Evolutionary conservation across 2,329 filamentous ascomycete genomes (phyloP).

Genomic region (Ceratocystiopsis brevicomis): DNA sequence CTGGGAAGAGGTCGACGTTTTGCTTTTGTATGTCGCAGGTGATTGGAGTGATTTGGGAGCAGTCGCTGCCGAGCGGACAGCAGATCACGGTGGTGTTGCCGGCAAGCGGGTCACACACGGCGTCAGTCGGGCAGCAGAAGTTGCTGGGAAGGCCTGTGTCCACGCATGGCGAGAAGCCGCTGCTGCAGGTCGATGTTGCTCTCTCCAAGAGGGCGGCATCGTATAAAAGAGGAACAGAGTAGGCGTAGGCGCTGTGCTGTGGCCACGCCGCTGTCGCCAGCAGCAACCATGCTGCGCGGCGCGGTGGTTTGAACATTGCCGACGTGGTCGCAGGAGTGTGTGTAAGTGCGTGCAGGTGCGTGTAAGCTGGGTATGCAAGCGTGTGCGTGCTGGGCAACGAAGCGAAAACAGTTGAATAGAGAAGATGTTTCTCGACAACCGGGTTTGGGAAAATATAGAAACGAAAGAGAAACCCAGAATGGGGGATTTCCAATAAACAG

Average conservation of each 20-base stretch:
- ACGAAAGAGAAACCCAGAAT: background rate
- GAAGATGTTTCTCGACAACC: background rate
- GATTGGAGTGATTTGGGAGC: slow-evolving; percentile 42
- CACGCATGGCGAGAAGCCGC: slow-evolving; percentile 33
- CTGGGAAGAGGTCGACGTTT: slow-evolving; percentile 35
- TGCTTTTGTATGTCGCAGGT: slow-evolving; percentile 46
- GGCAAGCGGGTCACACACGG: slow-evolving; percentile 41
- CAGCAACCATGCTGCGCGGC: slow-evolving; percentile 18
- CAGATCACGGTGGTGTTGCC: slow-evolving; percentile 50
- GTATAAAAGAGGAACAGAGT: slow-evolving; percentile 14
- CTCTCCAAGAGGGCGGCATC: background rate
- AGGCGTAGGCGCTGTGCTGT: slow-evolving; percentile 14
- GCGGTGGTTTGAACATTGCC: slow-evolving; percentile 4
- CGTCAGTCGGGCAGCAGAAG: slow-evolving; percentile 44
- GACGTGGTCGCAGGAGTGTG: background rate
- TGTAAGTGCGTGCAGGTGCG: background rate
- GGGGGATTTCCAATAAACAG: background rate
- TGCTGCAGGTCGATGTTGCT: background rate
- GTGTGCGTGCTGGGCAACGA: background rate
- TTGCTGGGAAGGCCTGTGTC: slow-evolving; percentile 32
- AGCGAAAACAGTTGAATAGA: background rate
- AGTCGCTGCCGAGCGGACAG: slow-evolving; percentile 41
- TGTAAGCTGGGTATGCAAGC: no score
- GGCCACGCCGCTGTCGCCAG: slow-evolving; percentile 15
- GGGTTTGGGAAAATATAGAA: background rate